These are phyloP conservation scores for Raffaelea arxii DNA, from an alignment of 2,329 filamentous ascomycete genomes.

Conservation along the genomic window DNA sequence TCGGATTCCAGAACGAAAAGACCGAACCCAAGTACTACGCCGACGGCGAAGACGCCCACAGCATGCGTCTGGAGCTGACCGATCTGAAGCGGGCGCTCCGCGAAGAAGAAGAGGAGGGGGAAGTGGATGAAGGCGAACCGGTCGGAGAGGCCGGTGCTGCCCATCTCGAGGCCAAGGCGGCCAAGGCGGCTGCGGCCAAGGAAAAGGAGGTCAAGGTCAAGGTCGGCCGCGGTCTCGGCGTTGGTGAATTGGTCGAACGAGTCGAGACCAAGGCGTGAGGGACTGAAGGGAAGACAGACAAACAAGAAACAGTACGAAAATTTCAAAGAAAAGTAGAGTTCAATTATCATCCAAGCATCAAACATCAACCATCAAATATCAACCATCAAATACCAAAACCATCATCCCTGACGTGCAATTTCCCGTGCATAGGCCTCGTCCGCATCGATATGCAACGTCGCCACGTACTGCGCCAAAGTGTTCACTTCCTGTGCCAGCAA, in stretches of 20 bases:
- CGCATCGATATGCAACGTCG: conserved; percentile 30
- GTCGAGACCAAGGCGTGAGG: conserved; percentile 43
- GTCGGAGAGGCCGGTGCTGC: conserved; percentile 54
- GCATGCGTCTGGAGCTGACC: conserved; percentile 80
- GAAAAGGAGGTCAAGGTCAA: conserved; percentile 61
- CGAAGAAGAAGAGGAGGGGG: conserved; percentile 28
- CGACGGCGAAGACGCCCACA: conserved; percentile 91
- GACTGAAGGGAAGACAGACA: neutral
- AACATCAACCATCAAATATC: too few species aligned
- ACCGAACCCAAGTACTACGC: conserved; percentile 89
- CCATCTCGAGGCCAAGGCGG: conserved; percentile 9
- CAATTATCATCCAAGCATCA: too few species aligned
- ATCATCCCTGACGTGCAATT: too few species aligned
- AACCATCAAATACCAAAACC: too few species aligned
- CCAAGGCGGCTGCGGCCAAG: conserved; percentile 14
- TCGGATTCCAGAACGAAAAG: conserved; percentile 82
- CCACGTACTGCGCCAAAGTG: conserved; percentile 26
- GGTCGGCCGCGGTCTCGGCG: conserved; percentile 70
- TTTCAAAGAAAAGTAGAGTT: too few species aligned
- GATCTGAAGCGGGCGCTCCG: conserved; percentile 42
- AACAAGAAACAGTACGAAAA: too few species aligned
- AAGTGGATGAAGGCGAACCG: conserved; percentile 57
- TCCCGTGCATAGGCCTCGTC: conserved; percentile 38
- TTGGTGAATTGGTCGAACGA: conserved; percentile 67
- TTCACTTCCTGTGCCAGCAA: conserved; percentile 27